Base-by-base conservation (phyloP, 352 stramenopile genomes). In the Pseudoperonospora humuli region DNA sequence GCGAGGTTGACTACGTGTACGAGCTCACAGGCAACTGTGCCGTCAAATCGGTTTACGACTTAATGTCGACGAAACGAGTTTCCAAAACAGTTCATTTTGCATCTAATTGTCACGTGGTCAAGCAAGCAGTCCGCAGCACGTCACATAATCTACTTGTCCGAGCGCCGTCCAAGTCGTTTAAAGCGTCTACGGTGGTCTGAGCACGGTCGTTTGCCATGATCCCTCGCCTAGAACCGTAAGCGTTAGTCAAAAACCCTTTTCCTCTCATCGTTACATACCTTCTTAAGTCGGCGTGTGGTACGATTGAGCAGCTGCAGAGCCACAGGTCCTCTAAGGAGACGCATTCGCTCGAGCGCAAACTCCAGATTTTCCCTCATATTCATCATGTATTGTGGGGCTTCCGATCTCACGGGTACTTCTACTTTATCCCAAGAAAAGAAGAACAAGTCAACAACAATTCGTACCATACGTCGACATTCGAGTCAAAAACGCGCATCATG, bases 321-420 rank as follows among this genome's bases (percentile, higher is more conserved):
- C 27, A 70, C 61, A n/a, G 60, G 52, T 1, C 48, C 38, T 40
- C 64, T 38, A 7, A 38, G 54, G 7, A 68, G 46, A 21, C 70
- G 70, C 67, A 83, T 83, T 9, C 65, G 68, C 41, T 83, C 70
- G 7, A 83, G 43, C 28, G 57, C 63, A 27, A 80, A 79, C 33
- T 80, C 67, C 7, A 83, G 40, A 36, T 70, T 83, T 34, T 78
- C 65, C 33, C 46, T 50, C 59, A 71, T 73, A 39, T 76, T 72
- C 28, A 72, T 70, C 43, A 83, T 47, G 49, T 83, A 76, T 19
- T 57, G 54, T 17, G 65, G 63, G 7, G 63, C 56, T 21, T 67
- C 51, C 9, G 45, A 39, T 15, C 56, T 24, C 15, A 31, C 40
- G 23, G 46, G 40, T 6, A 28, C 25, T 42, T 53, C 36, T 33